Evolutionary conservation across 2,329 filamentous ascomycete genomes (phyloP).

Genomic region (Paradendryphiella salina): DNA sequence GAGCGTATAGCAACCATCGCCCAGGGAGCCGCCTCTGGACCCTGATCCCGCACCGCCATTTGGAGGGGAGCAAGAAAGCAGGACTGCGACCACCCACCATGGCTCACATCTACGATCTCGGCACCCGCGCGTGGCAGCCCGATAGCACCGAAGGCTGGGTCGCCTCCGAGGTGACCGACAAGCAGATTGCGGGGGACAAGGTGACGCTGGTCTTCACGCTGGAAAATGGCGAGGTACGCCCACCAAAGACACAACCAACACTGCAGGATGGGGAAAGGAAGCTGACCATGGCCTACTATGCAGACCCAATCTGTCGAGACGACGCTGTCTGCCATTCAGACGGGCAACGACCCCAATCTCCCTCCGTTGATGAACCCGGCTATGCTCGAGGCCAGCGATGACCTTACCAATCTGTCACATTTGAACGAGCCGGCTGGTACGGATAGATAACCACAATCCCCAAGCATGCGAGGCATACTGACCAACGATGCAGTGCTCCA

Average conservation of each 20-base stretch:
- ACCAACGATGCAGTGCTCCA: constrained; percentile 73
- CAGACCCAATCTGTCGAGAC: constrained; percentile 81
- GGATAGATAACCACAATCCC: constrained; percentile 21
- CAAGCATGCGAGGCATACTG: constrained; percentile 24
- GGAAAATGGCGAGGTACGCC: constrained; percentile 83
- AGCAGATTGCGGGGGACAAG: constrained; percentile 80
- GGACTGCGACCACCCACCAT: constrained; percentile 53
- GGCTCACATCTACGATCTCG: constrained; percentile 94
- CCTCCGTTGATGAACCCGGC: constrained; percentile 97
- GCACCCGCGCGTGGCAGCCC: constrained; percentile 97
- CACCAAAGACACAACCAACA: not conserved
- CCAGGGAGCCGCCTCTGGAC: constrained; percentile 31
- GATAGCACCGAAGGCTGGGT: constrained; percentile 96
- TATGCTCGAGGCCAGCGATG: constrained; percentile 97
- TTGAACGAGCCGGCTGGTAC: constrained; percentile 96
- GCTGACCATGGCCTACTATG: constrained; percentile 21
- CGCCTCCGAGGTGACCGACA: constrained; percentile 89
- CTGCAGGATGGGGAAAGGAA: not conserved
- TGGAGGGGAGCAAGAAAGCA: constrained; percentile 31
- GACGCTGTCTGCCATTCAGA: constrained; percentile 73
- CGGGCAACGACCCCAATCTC: constrained; percentile 74
- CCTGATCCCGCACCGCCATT: constrained; percentile 26
- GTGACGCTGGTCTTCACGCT: constrained; percentile 85
- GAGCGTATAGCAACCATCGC: constrained; percentile 20
- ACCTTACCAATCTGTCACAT: constrained; percentile 95